Evolutionary conservation across 495 filamentous ascomycete species (phyloP).

Genomic region (Durotheca rogersii): DNA sequence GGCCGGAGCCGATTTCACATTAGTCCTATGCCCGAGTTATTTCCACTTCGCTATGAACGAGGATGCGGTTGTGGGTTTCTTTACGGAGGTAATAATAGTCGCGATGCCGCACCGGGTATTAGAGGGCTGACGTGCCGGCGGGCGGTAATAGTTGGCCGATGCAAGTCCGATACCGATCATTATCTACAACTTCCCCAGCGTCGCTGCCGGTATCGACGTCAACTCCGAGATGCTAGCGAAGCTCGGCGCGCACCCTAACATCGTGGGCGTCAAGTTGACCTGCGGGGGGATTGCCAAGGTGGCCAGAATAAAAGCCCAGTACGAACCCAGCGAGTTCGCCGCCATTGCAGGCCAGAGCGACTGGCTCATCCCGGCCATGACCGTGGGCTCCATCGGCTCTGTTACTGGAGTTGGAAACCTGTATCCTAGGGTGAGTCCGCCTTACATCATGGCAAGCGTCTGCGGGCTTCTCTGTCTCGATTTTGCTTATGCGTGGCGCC

Average conservation of each 20-base stretch:
- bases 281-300: conserved; percentile 39
- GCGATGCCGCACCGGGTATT: neutral
- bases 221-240: conserved; percentile 37
- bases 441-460: neutral
- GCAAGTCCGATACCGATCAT: conserved; percentile 32
- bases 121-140: neutral
- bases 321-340: conserved; percentile 22
- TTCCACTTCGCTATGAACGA: conserved; percentile 28
- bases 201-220: conserved; percentile 32
- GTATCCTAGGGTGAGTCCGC: conserved; percentile 12
- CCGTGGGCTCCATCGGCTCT: conserved; percentile 29
- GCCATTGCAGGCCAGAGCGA: conserved; percentile 34
- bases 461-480: neutral
- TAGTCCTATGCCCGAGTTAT: conserved; percentile 38
- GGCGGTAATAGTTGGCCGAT: conserved; percentile 25
- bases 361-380: conserved; percentile 33
- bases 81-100: conserved; percentile 20
- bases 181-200: conserved; percentile 39
- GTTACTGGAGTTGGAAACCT: conserved; percentile 39
- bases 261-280: conserved; percentile 43
- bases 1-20: conserved; percentile 37
- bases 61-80: conserved; percentile 26
- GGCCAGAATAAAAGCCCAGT: conserved; percentile 19
- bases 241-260: conserved; percentile 35
- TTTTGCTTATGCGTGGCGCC: neutral